phyloP scores from a whole-genome alignment of 2,329 filamentous ascomycete genomes.

The Didymosphaeria variabile region DNA sequence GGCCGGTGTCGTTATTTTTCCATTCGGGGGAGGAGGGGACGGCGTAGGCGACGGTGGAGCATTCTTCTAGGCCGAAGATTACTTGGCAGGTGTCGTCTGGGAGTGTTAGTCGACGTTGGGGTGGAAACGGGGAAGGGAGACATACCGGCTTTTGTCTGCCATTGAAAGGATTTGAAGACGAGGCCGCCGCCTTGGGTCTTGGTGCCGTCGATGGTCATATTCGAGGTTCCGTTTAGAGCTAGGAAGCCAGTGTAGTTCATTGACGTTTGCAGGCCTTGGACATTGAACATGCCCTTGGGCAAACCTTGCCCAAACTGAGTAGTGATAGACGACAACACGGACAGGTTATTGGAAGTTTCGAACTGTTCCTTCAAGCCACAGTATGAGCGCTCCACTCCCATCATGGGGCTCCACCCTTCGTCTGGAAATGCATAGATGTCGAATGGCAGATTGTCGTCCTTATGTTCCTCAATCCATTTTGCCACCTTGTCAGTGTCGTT shows the following conservation, averaged over 20 bases:
- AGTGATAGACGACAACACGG: constrained; percentile 73
- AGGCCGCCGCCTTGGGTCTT: constrained; percentile 76
- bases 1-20: constrained; percentile 66
- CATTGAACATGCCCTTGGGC: constrained; percentile 88
- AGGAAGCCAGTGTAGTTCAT: constrained; percentile 78
- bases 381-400: constrained; percentile 79
- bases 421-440: constrained; percentile 78
- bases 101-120: constrained; percentile 19
- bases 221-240: constrained; percentile 67
- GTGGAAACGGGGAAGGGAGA: constrained; percentile 11
- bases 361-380: constrained; percentile 79
- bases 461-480: constrained; percentile 64
- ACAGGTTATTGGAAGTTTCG: constrained; percentile 65
- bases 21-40: constrained; percentile 80
- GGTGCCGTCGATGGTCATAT: constrained; percentile 52
- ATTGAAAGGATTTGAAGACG: constrained; percentile 76
- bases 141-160: constrained; percentile 80
- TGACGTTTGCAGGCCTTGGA: constrained; percentile 76
- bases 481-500: constrained; percentile 59
- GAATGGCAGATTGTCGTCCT: constrained; percentile 60
- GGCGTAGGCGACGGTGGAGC: constrained; percentile 86
- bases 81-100: constrained; percentile 83
- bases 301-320: constrained; percentile 63
- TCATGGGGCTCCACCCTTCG: constrained; percentile 63
- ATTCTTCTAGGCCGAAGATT: constrained; percentile 87